A percentile compares a stretch with the other conserved stretches of the same genome.
phyloP scores from a whole-genome alignment of 2,329 filamentous ascomycete genomes.

The Canariomyces notabilis region DNA sequence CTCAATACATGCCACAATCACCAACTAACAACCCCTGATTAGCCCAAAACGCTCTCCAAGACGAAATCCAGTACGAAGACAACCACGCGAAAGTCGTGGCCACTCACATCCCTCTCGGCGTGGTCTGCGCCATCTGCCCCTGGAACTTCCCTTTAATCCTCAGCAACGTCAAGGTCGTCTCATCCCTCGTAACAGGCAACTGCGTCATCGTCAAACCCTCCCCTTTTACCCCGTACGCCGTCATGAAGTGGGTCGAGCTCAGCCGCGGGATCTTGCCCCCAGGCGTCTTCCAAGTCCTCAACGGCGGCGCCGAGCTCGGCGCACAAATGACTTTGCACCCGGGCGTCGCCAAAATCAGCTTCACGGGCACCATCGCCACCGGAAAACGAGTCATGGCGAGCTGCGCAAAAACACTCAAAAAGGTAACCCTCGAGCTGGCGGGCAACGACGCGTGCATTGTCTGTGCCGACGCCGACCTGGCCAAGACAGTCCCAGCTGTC shows the following conservation, averaged over 20 bases:
- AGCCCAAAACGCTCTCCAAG: slow-evolving; percentile 37
- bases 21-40: neutral
- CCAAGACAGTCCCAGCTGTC: slow-evolving; percentile 38
- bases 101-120: slow-evolving; percentile 43
- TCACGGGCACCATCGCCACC: slow-evolving; percentile 52
- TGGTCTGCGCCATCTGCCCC: slow-evolving; percentile 51
- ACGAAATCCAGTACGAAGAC: slow-evolving; percentile 44
- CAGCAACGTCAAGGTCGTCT: slow-evolving; percentile 45
- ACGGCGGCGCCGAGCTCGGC: slow-evolving; percentile 50
- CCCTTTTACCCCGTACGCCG: slow-evolving; percentile 49
- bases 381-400: slow-evolving; percentile 34
- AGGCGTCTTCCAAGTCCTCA: slow-evolving; percentile 52
- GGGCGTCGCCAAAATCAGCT: slow-evolving; percentile 52
- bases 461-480: slow-evolving; percentile 48
- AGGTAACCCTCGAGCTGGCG: slow-evolving; percentile 48
- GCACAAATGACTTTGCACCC: slow-evolving; percentile 49
- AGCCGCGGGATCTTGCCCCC: slow-evolving; percentile 45
- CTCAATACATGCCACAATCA: neutral
- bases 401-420: slow-evolving; percentile 48
- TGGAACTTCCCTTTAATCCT: slow-evolving; percentile 54
- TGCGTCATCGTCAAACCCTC: slow-evolving; percentile 55
- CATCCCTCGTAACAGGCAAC: slow-evolving; percentile 48
- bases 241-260: slow-evolving; percentile 49
- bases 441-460: slow-evolving; percentile 53
- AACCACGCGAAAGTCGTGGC: slow-evolving; percentile 37